Base-by-base conservation (phyloP, 2,329 filamentous ascomycete genomes). In the Ilyonectria robusta region DNA sequence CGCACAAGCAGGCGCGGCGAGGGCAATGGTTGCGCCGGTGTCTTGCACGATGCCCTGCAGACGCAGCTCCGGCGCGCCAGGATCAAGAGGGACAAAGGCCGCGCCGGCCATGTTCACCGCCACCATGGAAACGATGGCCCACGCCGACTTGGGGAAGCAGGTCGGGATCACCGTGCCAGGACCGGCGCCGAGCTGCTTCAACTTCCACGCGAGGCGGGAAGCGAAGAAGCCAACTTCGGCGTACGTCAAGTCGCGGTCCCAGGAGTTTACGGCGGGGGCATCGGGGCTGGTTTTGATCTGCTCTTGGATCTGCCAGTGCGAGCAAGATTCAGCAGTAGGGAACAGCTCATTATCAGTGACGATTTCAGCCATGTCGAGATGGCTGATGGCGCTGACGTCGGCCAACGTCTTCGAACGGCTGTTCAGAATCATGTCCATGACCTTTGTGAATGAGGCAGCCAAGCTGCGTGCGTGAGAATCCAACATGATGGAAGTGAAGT, bases 81-180 rank as follows among this genome's bases (percentile, higher is more conserved):
- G 59, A 21, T 62, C 59, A 62, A 62, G 59, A n/a, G 59, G 59
- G n/a, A 62, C 59, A 31, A 55, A 62, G 17, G 59, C 59, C 31
- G 50, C 59, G 23, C 59, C 59, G 4, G 50, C 31, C 59, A 55
- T 62, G n/a, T 62, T 62, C 11, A 62, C 44, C 17, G 59, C 59
- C 4, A 62, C 50, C 50, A 62, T 62, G 10, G 59, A 62, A 26
- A 62, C 26, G 33, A 50, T 31, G 15, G 50, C 50, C 59, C 59
- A 62, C 2, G 51, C 42, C 3, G 50, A 55, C 44, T 62, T 62
- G 8, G 50, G 50, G 8, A 62, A 62, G 10, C 59, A 62, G 26
- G 48, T 33, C 11, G 40, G 59, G 19, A 62, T 56, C 51, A 62
- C 46, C 13, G 31, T 53, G n/a, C 58, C 48, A 19, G 58, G 58